These are phyloP conservation scores for Malassezia sympodialis DNA, from an alignment of 1,284 basidiomycete species.

Conservation along the genomic window DNA sequence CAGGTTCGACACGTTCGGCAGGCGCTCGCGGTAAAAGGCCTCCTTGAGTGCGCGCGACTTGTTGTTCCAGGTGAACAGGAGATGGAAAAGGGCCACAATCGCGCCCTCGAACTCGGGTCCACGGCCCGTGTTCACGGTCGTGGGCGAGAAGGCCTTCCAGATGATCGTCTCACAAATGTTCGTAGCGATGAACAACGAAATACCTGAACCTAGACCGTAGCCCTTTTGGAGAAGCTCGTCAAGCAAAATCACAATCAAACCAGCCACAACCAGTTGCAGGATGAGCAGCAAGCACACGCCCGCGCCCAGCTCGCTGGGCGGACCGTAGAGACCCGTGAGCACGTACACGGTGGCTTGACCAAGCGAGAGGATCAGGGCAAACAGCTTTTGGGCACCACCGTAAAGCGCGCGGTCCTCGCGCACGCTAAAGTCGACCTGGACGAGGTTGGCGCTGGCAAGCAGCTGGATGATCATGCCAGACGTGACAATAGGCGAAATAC, in stretches of 20 bases:
- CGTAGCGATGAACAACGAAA: conserved; percentile 97
- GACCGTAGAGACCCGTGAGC: conserved; percentile 89
- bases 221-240: conserved; percentile 98
- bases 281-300: conserved; percentile 90
- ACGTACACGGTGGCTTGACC: conserved; percentile 97
- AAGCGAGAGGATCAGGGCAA: conserved; percentile 89
- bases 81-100: conserved; percentile 88
- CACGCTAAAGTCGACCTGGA: conserved; percentile 91
- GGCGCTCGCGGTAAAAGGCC: conserved; percentile 92
- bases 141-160: conserved; percentile 98
- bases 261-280: conserved; percentile 84
- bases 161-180: conserved; percentile 99
- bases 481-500: conserved; percentile 93
- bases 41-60: conserved; percentile 92
- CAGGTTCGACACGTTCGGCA: conserved; percentile 97
- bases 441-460: conserved; percentile 87
- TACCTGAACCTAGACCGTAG: conserved; percentile 94
- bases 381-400: conserved; percentile 94
- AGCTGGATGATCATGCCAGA: conserved; percentile 98
- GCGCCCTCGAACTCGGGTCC: conserved; percentile 98
- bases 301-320: conserved; percentile 82
- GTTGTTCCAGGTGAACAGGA: conserved; percentile 96
- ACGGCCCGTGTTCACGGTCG: conserved; percentile 92
- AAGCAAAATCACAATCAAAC: conserved; percentile 92
- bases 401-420: conserved; percentile 96